These are phyloP conservation scores for Boletus rubroflammeus DNA, from an alignment of 768 basidiomycete species.

Conservation along the genomic window DNA sequence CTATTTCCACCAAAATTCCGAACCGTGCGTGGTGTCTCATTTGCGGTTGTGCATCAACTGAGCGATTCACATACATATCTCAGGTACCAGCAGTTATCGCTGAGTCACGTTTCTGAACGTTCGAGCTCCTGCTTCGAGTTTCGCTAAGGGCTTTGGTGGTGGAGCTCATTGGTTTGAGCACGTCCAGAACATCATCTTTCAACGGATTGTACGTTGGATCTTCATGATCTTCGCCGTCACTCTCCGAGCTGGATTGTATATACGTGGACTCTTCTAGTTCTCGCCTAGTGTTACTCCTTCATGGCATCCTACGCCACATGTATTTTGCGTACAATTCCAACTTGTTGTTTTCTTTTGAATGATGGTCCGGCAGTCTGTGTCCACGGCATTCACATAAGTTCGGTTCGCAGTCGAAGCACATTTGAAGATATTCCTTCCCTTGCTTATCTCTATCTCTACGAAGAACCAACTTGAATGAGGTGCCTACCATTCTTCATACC, in stretches of 20 bases:
- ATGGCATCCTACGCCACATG: conserved; percentile 15
- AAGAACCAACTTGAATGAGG: neutral
- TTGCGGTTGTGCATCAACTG: conserved; percentile 1
- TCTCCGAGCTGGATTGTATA: conserved; percentile 11
- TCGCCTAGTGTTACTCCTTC: conserved; percentile 19
- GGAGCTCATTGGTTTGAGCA: neutral
- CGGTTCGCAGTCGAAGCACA: no score
- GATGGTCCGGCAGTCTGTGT: neutral
- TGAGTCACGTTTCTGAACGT: conserved; percentile 72
- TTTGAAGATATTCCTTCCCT: neutral
- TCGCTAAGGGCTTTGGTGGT: conserved; percentile 45
- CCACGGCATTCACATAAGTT: neutral
- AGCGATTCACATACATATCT: conserved; percentile 7
- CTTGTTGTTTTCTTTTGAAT: conserved; percentile 4
- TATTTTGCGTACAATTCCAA: conserved; percentile 13
- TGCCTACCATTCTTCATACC: neutral
- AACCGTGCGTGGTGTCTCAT: conserved; percentile 64
- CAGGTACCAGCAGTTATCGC: conserved; percentile 87
- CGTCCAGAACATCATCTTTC: neutral
- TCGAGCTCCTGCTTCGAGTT: conserved; percentile 83
- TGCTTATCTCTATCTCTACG: neutral
- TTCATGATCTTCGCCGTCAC: neutral
- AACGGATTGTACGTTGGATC: conserved; percentile 6
- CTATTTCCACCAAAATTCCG: conserved; percentile 91
- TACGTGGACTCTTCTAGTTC: conserved; percentile 11